phyloP scores from a whole-genome alignment of 2,329 filamentous ascomycete genomes.

The Fusarium duplospermum region DNA sequence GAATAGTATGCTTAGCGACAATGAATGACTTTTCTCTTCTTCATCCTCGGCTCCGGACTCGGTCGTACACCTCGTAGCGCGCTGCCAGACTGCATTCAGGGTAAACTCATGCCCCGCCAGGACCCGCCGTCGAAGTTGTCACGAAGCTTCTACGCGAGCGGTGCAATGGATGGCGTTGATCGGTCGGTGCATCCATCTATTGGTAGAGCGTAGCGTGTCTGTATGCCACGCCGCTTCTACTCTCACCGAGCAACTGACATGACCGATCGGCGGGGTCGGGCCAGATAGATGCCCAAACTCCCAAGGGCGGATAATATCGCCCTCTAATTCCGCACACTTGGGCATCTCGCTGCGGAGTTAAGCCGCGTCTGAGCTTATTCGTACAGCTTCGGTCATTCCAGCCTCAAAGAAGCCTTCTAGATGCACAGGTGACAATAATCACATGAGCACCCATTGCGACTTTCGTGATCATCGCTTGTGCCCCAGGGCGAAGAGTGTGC shows the following conservation, averaged over 20 bases:
- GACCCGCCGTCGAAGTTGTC: constrained; percentile 5
- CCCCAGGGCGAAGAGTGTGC: constrained; percentile 10
- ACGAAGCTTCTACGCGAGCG: constrained; percentile 10
- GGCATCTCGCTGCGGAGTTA: constrained; percentile 9
- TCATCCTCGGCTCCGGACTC: not conserved
- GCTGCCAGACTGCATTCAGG: constrained; percentile 4
- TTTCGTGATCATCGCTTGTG: constrained; percentile 15
- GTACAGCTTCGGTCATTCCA: not conserved
- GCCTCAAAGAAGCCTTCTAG: not conserved
- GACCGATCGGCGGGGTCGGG: constrained; percentile 26
- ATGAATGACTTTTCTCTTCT: constrained; percentile 15
- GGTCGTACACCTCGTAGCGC: not conserved
- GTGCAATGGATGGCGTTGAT: not conserved
- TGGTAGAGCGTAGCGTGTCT: constrained; percentile 16
- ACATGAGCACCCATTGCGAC: constrained; percentile 23
- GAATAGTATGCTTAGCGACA: constrained; percentile 18
- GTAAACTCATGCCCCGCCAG: constrained; percentile 16
- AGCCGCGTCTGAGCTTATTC: constrained; percentile 1
- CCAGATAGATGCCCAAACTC: constrained; percentile 26
- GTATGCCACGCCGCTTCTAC: constrained; percentile 13
- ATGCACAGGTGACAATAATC: constrained; percentile 17
- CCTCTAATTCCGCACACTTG: not conserved
- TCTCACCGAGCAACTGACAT: constrained; percentile 1
- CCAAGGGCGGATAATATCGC: constrained; percentile 4
- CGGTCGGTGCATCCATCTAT: constrained; percentile 9